Conservation (phyloP, 257 asterid species). For the Prunella vulgaris region DNA sequence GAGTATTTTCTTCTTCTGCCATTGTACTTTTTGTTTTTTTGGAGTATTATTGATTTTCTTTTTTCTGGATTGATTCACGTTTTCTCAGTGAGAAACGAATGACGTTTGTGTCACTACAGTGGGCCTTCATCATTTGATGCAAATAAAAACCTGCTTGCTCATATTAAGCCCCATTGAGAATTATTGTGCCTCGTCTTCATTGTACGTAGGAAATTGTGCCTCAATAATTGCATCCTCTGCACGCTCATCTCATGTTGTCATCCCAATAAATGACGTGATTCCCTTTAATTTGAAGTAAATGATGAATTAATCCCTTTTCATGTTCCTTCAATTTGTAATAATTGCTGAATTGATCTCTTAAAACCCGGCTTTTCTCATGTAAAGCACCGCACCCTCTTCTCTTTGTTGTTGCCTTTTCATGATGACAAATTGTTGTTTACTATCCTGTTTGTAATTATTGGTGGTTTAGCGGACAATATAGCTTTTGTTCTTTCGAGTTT, state of each 20-base stretch:
- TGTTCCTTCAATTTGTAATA: neutral
- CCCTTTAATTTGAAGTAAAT: slow-evolving; percentile 6
- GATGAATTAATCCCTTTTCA: slow-evolving; percentile 1
- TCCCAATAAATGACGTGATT: neutral
- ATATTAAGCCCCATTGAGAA: slow-evolving; percentile 8
- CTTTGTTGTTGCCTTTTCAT: neutral
- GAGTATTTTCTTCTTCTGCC: neutral
- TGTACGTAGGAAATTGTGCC: neutral
- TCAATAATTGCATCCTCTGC: slow-evolving; percentile 18
- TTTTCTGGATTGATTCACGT: neutral
- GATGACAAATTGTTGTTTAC: neutral
- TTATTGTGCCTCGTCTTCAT: slow-evolving; percentile 11
- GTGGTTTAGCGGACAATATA: neutral
- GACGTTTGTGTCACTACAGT: neutral
- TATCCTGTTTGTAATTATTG: neutral
- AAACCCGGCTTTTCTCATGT: neutral
- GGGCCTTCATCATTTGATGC: slow-evolving; percentile 8
- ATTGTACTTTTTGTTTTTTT: neutral
- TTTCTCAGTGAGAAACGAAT: neutral
- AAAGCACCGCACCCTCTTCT: slow-evolving; percentile 6
- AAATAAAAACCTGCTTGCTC: slow-evolving; percentile 12
- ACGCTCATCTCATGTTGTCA: slow-evolving; percentile 24
- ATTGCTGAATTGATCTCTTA: slow-evolving; percentile 9
- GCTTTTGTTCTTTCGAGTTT: neutral
- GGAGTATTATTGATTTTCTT: neutral